phyloP scores from a whole-genome alignment of 176 grass and related monocot species.

The Elaeis guineensis region DNA sequence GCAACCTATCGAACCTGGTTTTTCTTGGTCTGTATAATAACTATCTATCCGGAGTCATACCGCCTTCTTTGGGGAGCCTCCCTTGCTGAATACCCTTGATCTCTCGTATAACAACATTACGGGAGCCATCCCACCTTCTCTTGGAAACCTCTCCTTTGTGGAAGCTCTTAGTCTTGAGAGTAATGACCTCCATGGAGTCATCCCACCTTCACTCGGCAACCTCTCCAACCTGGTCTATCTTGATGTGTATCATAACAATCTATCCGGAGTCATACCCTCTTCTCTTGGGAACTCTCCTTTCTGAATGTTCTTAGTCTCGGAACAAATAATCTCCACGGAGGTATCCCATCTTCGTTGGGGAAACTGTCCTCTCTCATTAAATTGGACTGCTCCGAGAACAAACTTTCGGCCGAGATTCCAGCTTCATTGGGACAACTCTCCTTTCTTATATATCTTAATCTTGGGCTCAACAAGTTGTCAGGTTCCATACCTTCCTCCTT shows the following conservation, averaged over 20 bases:
- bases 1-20: neutral
- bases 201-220: neutral
- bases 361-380: constrained; percentile 13
- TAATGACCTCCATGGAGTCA: neutral
- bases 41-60: no score
- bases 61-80: no score
- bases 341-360: constrained; percentile 24
- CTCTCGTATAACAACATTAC: neutral
- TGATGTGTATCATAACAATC: neutral
- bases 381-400: neutral
- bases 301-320: no score
- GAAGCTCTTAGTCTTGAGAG: neutral
- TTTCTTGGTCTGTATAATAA: neutral
- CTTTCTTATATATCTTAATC: constrained; percentile 5
- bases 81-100: neutral
- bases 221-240: neutral
- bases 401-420: constrained; percentile 7
- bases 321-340: constrained; percentile 11
- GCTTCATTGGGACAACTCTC: constrained; percentile 1
- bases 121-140: constrained; percentile 22
- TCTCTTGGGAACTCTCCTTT: no score
- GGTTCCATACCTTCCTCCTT: constrained; percentile 16
- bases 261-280: no score
- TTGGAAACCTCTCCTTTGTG: constrained; percentile 9
- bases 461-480: constrained; percentile 20